Base-by-base conservation (phyloP, 305 asterid species). In the Fraxinus platypoda region DNA sequence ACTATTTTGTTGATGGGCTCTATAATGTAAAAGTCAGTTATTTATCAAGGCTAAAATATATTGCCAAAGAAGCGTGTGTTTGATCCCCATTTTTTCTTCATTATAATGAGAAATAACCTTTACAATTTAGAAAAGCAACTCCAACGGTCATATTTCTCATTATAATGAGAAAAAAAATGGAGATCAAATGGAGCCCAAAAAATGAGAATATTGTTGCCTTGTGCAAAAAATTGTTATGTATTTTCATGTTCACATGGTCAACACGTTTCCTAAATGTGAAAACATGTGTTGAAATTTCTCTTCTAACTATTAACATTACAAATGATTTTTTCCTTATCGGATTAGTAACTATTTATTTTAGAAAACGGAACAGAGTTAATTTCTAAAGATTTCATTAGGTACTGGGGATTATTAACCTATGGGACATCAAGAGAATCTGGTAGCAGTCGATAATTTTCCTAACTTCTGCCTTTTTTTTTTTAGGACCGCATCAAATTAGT, bases 401-500 rank as follows among this genome's bases (percentile, higher is more conserved):
- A 19, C 7, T 30, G 21, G 52, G 52, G 64, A 68, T 59, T 79
- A 21, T 19, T 19, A 66, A 70, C 49, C 71, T 43, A 35, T 81
- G 38, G 23, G 46, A 79, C 13, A 68, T 26, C 80, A 23, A 80
- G 74, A 82, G 78, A 74, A 71, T 26, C n/a, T 49, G 81, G 54
- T 71, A 1, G 37, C 78, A n/a, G 30, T 38, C 46, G 43, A 74
- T 81, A 74, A 68, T 74, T 52, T 59, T 70, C 25, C 43, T 49
- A 46, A 6, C 86, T 70, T 82, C 17, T 78, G 35, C 66, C 35
- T 78, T 78, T 82, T 33, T 46, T 12, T 46, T 46, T 38, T 9
- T 83, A 94, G 99, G 98, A 75, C 98, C 99, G 43, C 99, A 94
- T 83, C 94, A 91, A 83, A 92, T 96, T 80, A 94, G 97, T 88